Conservation (phyloP, 805 yeast genomes). For the Metschnikowia corniflorae region DNA sequence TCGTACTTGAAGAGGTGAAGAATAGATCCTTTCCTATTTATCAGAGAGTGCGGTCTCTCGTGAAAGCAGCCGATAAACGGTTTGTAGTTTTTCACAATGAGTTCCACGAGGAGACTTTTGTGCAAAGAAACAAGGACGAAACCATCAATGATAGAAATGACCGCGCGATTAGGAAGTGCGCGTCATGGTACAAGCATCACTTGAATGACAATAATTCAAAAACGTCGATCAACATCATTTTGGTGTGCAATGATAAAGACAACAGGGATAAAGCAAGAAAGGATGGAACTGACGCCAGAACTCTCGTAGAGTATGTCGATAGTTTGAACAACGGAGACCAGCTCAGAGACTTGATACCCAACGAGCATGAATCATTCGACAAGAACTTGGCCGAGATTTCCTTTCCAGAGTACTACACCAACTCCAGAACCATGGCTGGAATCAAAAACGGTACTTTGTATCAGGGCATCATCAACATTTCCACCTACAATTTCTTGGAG, state of each 20-base stretch:
- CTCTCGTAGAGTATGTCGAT: constrained; percentile 68
- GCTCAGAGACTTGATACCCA: constrained; percentile 74
- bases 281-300: constrained; percentile 52
- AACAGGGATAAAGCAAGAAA: constrained; percentile 55
- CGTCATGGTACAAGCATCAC: constrained; percentile 71
- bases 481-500: constrained; percentile 84
- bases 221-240: constrained; percentile 44
- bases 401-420: constrained; percentile 75
- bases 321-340: constrained; percentile 68
- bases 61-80: constrained; percentile 73
- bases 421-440: constrained; percentile 87
- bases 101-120: constrained; percentile 68
- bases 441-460: constrained; percentile 79
- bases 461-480: constrained; percentile 79
- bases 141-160: constrained; percentile 87
- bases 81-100: constrained; percentile 93
- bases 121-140: constrained; percentile 61
- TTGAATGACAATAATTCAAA: constrained; percentile 33
- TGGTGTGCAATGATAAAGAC: constrained; percentile 75
- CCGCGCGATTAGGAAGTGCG: constrained; percentile 76
- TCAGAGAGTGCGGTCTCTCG: constrained; percentile 72
- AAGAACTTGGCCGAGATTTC: constrained; percentile 46
- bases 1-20: constrained; percentile 89
- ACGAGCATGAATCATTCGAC: constrained; percentile 41
- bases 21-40: constrained; percentile 86